phyloP scores from a whole-genome alignment of 176 grass and related monocot genomes.

The Eremochloa ophiuroides region DNA sequence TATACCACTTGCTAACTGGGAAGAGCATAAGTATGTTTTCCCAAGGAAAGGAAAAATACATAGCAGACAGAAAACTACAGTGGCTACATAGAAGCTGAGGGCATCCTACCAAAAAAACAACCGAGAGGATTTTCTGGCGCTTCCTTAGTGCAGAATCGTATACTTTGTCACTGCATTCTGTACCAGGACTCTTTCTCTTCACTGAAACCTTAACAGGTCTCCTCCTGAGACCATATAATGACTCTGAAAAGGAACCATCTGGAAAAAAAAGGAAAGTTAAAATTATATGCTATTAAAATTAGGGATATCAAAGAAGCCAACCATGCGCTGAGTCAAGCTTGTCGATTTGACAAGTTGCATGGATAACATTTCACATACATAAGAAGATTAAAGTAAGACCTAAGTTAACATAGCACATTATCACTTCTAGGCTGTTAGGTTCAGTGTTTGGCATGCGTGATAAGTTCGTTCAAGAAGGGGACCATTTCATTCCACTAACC shows the following conservation, averaged over 20 bases:
- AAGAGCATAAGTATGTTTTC: not conserved
- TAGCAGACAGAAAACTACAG: not conserved
- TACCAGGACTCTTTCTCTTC: conserved; percentile 37
- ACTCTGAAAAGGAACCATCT: conserved; percentile 98
- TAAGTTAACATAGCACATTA: not conserved
- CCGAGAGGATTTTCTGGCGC: conserved; percentile 85
- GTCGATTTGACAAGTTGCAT: not conserved
- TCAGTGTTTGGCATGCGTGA: not conserved
- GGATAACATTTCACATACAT: not conserved
- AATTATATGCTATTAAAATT: not conserved
- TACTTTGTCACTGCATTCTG: conserved; percentile 53
- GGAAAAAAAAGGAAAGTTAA: conserved; percentile 29
- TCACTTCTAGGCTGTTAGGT: not conserved
- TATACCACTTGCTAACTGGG: not conserved
- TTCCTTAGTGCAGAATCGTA: conserved; percentile 70
- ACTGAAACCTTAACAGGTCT: conserved; percentile 59
- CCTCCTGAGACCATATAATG: conserved; percentile 92
- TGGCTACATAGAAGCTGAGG: not conserved
- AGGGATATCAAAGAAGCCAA: not conserved
- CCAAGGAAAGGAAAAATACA: not conserved
- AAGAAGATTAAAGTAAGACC: conserved; percentile 1
- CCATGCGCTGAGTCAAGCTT: not conserved
- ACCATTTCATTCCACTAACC: conserved; percentile 2
- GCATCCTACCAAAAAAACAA: conserved; percentile 78
- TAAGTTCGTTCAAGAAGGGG: not conserved